A percentile compares a stretch with the other conserved stretches of the same genome.
Evolutionary conservation across 2,329 filamentous ascomycete genomes (phyloP).

Genomic region (Aspergillus quadricinctus): DNA sequence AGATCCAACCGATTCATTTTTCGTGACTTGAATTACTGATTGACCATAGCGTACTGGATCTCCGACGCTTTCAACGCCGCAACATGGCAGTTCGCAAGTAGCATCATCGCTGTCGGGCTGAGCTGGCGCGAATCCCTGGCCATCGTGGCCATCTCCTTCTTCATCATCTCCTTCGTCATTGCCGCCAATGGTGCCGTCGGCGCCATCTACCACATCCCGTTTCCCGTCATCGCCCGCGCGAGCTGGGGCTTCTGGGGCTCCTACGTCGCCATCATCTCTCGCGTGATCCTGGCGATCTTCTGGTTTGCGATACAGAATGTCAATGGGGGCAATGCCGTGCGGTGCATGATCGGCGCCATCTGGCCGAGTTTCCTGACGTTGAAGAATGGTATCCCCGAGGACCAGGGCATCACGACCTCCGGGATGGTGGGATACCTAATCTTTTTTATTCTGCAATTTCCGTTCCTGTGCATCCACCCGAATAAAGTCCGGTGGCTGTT

Average conservation of each 20-base stretch:
- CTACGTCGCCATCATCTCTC: slow-evolving; percentile 51
- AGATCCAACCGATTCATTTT: background rate
- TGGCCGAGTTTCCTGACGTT: slow-evolving; percentile 40
- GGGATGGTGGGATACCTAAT: slow-evolving; percentile 44
- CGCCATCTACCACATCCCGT: slow-evolving; percentile 50
- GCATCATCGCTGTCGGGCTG: slow-evolving; percentile 49
- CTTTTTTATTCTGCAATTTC: slow-evolving; percentile 44
- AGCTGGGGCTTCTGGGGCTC: slow-evolving; percentile 57
- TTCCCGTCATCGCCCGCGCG: slow-evolving; percentile 53
- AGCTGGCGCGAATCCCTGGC: slow-evolving; percentile 49
- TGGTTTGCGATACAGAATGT: slow-evolving; percentile 65
- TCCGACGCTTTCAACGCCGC: slow-evolving; percentile 50
- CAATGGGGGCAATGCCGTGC: slow-evolving; percentile 55
- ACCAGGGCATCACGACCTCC: slow-evolving; percentile 43
- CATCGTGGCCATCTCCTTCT: slow-evolving; percentile 50
- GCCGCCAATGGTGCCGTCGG: slow-evolving; percentile 56
- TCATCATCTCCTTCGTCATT: slow-evolving; percentile 57
- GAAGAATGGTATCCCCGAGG: slow-evolving; percentile 36
- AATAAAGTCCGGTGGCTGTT: slow-evolving; percentile 39
- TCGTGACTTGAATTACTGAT: background rate
- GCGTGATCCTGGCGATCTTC: slow-evolving; percentile 53
- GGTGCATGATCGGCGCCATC: slow-evolving; percentile 52
- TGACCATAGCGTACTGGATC: slow-evolving; percentile 45
- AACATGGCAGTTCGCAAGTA: slow-evolving; percentile 53
- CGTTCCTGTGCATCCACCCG: slow-evolving; percentile 42